Percentiles rank a stretch among this genome's conserved stretches.
phyloP scores from a whole-genome alignment of 805 yeast genomes.

The Saturnispora dispora region DNA sequence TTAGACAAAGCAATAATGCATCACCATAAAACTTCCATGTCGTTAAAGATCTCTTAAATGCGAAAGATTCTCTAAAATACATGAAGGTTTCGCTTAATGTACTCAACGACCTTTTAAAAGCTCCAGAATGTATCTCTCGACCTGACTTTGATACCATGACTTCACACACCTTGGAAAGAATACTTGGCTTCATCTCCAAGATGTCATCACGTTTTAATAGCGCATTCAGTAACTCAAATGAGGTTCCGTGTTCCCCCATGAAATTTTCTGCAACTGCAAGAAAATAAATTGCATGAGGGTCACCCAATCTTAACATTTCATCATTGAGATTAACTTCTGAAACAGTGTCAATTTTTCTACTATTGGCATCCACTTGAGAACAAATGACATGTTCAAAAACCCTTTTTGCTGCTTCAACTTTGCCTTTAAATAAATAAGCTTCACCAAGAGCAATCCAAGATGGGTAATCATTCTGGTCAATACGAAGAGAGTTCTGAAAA shows the following conservation, averaged over 20 bases:
- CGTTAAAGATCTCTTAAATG: conserved; percentile 33
- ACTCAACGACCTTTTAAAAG: conserved; percentile 55
- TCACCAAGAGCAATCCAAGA: conserved; percentile 98
- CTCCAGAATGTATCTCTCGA: conserved; percentile 48
- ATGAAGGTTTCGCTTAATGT: conserved; percentile 32
- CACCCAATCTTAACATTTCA: conserved; percentile 15
- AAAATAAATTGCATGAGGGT: conserved; percentile 58
- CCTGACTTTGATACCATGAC: conserved; percentile 47
- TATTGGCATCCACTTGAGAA: conserved; percentile 25
- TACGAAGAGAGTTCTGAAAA: conserved; percentile 78
- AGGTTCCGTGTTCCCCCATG: conserved; percentile 56
- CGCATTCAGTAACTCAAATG: conserved; percentile 38
- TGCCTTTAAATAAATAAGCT: conserved; percentile 77
- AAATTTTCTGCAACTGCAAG: conserved; percentile 57
- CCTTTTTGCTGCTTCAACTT: conserved; percentile 76
- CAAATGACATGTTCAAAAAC: conserved; percentile 63
- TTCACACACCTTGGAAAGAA: conserved; percentile 46
- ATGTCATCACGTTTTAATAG: conserved; percentile 26
- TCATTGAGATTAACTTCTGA: conserved; percentile 7
- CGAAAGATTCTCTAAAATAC: conserved; percentile 18
- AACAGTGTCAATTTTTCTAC: not conserved
- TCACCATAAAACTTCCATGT: conserved; percentile 64
- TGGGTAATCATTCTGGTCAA: conserved; percentile 55
- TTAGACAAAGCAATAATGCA: conserved; percentile 43
- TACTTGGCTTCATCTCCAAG: conserved; percentile 34